Base-by-base conservation (phyloP, 2,329 filamentous ascomycete species). In the Myriosclerotinia scirpicola region DNA sequence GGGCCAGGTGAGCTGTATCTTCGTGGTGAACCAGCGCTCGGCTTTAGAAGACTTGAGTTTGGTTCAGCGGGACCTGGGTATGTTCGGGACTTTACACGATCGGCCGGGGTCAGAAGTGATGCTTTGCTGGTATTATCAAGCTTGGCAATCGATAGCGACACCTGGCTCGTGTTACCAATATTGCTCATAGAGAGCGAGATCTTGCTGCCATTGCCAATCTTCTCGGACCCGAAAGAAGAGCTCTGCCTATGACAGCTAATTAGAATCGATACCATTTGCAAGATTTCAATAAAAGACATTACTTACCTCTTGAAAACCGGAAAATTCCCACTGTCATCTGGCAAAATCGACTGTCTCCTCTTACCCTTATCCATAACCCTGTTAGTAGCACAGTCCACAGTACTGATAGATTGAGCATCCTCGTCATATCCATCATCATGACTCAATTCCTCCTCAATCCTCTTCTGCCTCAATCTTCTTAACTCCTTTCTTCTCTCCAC, bases 381-480 rank as follows among this genome's bases (percentile, higher is more conserved):
- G 50, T 22, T 53, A 69, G 56, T n/a, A 22, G 46, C 17, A 54
- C 54, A 61, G 15, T 65, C 55, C 1, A 61, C 46, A 9, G 70
- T 70, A 30, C 67, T 62, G 11, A 75, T 15, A 22, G 74, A 75
- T 54, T 73, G 75, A 30, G 75, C 76, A 69, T 77, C 75, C 30
- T 77, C 75, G 22, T 80, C 78, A 56, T 78, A 77, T 12, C 75
- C 73, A 46, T 79, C 76, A 48, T 85, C 83, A 50, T 76, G 81
- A 55, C 82, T 80, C 4, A 87, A 77, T 70, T 87, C 85, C 54
- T 85, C 81, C 68, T 83, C 83, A n/a, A 87, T 87, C 68, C 84
- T 80, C 70, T 81, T 82, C 59, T 83, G 81, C 75, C 84, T 82
- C 11, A 87, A 76, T 26, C 84, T 80, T 70, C 80, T 83, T 64